phyloP scores from a whole-genome alignment of 2,329 filamentous ascomycete species.

The Beauveria sp. region DNA sequence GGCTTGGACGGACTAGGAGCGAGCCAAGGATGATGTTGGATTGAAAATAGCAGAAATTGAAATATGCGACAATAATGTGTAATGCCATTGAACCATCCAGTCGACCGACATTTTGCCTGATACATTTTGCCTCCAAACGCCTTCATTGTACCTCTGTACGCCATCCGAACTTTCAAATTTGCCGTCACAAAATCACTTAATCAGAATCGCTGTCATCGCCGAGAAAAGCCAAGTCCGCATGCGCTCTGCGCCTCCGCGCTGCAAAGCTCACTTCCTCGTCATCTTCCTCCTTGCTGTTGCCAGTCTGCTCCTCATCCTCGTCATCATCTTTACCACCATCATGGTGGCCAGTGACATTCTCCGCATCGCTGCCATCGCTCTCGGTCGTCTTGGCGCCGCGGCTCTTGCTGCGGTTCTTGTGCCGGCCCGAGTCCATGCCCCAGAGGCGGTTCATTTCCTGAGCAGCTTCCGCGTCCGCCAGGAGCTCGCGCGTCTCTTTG shows the following conservation, averaged over 20 bases:
- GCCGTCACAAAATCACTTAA: constrained; percentile 15
- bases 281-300: constrained; percentile 22
- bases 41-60: not conserved
- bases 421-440: constrained; percentile 47
- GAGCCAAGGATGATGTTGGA: not conserved
- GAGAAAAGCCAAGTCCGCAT: constrained; percentile 55
- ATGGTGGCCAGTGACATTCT: constrained; percentile 19
- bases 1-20: constrained; percentile 63
- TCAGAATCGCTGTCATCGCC: constrained; percentile 63
- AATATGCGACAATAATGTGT: not conserved
- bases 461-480: constrained; percentile 76
- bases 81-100: not conserved
- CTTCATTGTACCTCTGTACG: not conserved
- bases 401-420: constrained; percentile 33
- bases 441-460: constrained; percentile 73
- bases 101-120: not conserved
- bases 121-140: constrained; percentile 1
- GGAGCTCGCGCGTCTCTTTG: constrained; percentile 77
- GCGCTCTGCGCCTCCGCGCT: constrained; percentile 39
- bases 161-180: not conserved
- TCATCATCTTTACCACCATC: constrained; percentile 23
- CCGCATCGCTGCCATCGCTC: constrained; percentile 26
- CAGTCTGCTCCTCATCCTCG: constrained; percentile 18
- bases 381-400: constrained; percentile 19
- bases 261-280: constrained; percentile 29